Evolutionary conservation across 108 stramenopile species (phyloP).

Genomic region (Skeletonema marinoi): DNA sequence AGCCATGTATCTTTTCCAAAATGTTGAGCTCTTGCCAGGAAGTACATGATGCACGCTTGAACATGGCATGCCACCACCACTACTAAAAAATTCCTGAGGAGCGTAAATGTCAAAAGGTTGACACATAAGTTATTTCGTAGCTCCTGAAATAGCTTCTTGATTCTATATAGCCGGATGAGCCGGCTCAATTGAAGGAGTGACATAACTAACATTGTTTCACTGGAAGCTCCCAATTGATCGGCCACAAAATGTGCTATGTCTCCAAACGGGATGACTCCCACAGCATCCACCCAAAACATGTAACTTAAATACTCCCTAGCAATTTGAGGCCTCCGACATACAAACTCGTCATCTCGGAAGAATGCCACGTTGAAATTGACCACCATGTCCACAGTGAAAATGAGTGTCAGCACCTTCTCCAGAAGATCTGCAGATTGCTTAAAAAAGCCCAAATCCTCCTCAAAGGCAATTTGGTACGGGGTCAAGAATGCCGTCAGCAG

Average conservation of each 20-base stretch:
- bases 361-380: slow-evolving; percentile 61
- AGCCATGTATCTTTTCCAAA: slow-evolving; percentile 55
- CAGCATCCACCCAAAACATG: slow-evolving; percentile 39
- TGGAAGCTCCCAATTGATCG: slow-evolving; percentile 10
- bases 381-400: slow-evolving; percentile 61
- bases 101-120: slow-evolving; percentile 44
- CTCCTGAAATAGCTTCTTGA: slow-evolving; percentile 41
- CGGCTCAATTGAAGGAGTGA: slow-evolving; percentile 35
- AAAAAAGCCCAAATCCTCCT: slow-evolving; percentile 28
- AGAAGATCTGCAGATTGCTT: slow-evolving; percentile 35
- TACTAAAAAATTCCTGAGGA: slow-evolving; percentile 48
- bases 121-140: slow-evolving; percentile 45
- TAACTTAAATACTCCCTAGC: slow-evolving; percentile 42
- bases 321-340: slow-evolving; percentile 38
- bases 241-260: slow-evolving; percentile 4
- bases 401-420: slow-evolving; percentile 40
- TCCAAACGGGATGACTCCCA: slow-evolving; percentile 39
- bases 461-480: slow-evolving; percentile 58
- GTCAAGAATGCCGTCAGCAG: slow-evolving; percentile 56
- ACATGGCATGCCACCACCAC: slow-evolving; percentile 34
- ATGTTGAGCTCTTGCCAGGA: slow-evolving; percentile 42
- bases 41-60: slow-evolving; percentile 54
- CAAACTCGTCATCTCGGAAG: slow-evolving; percentile 42
- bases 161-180: slow-evolving; percentile 42
- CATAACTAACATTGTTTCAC: slow-evolving; percentile 17